These are phyloP conservation scores for Pisolithus tinctorius DNA, from an alignment of 768 basidiomycete species.

Conservation along the genomic window DNA sequence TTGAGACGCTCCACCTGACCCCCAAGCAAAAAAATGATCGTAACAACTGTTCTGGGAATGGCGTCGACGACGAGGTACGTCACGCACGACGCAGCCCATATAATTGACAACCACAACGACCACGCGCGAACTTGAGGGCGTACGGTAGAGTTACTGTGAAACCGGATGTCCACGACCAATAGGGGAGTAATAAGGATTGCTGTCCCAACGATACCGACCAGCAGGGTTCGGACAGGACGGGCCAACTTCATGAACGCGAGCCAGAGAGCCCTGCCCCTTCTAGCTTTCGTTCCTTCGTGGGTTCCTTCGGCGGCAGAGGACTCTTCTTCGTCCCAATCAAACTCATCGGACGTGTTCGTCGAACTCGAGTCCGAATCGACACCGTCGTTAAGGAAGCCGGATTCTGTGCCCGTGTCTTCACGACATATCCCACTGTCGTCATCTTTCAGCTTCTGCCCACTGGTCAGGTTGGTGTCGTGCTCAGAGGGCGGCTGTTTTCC, in stretches of 20 bases:
- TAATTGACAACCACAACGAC: slow-evolving; percentile 64
- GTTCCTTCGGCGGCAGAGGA: slow-evolving; percentile 16
- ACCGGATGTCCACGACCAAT: slow-evolving; percentile 60
- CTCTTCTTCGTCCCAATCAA: slow-evolving; percentile 69
- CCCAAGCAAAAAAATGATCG: slow-evolving; percentile 46
- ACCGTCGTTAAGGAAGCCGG: slow-evolving; percentile 5
- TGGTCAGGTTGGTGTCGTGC: slow-evolving; percentile 3
- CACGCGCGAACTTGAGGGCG: slow-evolving; percentile 52
- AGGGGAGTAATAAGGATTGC: slow-evolving; percentile 64
- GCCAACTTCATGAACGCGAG: slow-evolving; percentile 62
- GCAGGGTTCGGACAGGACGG: slow-evolving; percentile 47
- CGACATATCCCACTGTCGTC: slow-evolving; percentile 1
- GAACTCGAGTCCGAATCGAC: slow-evolving; percentile 32
- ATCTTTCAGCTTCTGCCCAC: slow-evolving; percentile 6
- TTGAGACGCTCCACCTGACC: slow-evolving; percentile 61
- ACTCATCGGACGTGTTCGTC: slow-evolving; percentile 62
- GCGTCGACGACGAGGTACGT: slow-evolving; percentile 63
- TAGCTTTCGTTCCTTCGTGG: slow-evolving; percentile 37
- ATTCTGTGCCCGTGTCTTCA: slow-evolving; percentile 9
- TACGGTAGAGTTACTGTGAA: slow-evolving; percentile 36
- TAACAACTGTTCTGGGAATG: slow-evolving; percentile 50
- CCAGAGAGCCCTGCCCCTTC: slow-evolving; percentile 57
- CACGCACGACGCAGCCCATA: slow-evolving; percentile 54
- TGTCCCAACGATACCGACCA: slow-evolving; percentile 53
- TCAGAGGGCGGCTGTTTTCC: slow-evolving; percentile 3